Evolutionary conservation across 2,329 filamentous ascomycete species (phyloP).

Genomic region (Colletotrichum endophyticum): DNA sequence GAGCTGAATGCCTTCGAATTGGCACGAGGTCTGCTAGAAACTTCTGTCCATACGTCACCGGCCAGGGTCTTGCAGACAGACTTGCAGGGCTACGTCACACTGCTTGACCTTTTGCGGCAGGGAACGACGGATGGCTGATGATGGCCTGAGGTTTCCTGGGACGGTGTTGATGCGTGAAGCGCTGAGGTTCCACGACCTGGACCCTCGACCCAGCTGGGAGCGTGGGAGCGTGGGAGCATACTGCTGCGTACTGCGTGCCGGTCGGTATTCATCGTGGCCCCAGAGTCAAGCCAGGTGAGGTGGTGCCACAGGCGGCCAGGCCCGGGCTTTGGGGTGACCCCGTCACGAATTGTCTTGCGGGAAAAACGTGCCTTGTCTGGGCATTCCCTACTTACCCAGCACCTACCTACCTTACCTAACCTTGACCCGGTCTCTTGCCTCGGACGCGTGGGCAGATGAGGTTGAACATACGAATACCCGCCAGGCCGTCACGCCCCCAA

Average conservation of each 20-base stretch:
- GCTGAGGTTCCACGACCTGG: background rate
- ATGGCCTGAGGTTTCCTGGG: background rate
- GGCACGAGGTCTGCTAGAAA: background rate
- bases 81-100: background rate
- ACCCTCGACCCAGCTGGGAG: background rate
- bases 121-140: background rate
- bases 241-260: too few relatives aligned
- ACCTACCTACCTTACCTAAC: background rate
- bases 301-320: background rate
- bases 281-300: background rate
- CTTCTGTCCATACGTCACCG: background rate
- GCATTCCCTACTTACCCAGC: background rate
- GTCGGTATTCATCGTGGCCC: too few relatives aligned
- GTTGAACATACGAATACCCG: background rate
- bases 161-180: background rate
- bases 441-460: background rate
- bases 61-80: background rate
- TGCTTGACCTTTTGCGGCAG: background rate
- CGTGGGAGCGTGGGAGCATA: too few relatives aligned
- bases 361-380: background rate
- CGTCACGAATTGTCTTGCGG: background rate
- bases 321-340: background rate
- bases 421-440: background rate
- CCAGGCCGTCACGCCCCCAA: background rate
- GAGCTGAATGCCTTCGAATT: background rate